Evolutionary conservation across 441 rosid species (phyloP).

Genomic region (Gossypium schwendimanii): DNA sequence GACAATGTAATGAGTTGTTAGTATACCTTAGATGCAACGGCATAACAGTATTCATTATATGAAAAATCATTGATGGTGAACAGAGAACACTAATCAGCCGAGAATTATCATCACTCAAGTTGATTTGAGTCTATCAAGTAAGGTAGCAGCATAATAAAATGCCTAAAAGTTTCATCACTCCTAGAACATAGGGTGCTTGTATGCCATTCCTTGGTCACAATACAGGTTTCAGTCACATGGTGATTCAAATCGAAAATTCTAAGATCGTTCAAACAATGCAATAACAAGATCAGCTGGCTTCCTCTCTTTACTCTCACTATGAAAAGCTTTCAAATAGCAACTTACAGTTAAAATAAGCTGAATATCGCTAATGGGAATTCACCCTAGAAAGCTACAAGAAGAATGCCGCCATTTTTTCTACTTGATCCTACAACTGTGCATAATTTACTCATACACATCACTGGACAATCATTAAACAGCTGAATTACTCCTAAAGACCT

Average conservation of each 20-base stretch:
- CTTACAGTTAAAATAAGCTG: slow-evolving; percentile 2
- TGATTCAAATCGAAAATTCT: background rate
- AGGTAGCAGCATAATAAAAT: background rate
- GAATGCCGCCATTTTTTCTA: background rate
- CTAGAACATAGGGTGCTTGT: background rate
- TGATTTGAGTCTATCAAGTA: background rate
- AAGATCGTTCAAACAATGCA: background rate
- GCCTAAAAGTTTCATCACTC: background rate
- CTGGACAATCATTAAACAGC: background rate
- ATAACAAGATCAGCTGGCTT: background rate
- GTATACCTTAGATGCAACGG: background rate
- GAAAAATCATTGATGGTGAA: background rate
- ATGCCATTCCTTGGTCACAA: background rate
- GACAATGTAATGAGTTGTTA: background rate
- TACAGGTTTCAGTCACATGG: background rate
- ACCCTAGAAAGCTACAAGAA: background rate
- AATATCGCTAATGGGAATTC: background rate
- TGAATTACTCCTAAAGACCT: background rate
- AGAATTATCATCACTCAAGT: background rate
- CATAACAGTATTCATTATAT: background rate
- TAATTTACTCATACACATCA: slow-evolving; percentile 4
- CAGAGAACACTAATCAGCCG: background rate
- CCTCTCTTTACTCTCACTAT: background rate
- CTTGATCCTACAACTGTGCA: background rate
- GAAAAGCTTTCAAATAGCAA: background rate